A percentile compares a stretch with the other conserved stretches of the same genome.
These are phyloP conservation scores for Capronia coronata DNA, from an alignment of 2,329 filamentous ascomycete species.

Conservation along the genomic window DNA sequence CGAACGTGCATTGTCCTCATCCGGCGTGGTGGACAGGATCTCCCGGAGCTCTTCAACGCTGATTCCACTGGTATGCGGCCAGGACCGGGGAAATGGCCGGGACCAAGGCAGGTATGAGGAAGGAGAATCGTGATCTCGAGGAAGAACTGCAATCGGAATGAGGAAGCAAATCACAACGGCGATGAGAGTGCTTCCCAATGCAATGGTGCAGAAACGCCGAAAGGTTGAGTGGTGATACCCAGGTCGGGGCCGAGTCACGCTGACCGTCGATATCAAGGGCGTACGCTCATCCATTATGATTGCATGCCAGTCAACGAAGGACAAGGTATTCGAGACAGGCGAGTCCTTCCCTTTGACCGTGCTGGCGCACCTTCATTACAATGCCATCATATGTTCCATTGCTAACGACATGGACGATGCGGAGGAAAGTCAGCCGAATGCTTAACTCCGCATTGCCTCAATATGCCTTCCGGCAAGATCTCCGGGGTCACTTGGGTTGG, in stretches of 20 bases:
- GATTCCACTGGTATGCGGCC: conserved; percentile 43
- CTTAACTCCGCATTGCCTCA: too few species aligned
- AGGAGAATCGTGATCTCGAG: conserved; percentile 33
- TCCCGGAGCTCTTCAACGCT: conserved; percentile 50
- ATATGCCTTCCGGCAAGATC: too few species aligned
- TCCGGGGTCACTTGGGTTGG: too few species aligned
- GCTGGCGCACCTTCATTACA: not conserved
- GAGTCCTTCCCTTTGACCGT: not conserved
- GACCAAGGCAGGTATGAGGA: conserved; percentile 39
- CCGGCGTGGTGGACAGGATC: conserved; percentile 50
- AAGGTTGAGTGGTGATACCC: conserved; percentile 38
- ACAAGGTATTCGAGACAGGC: not conserved
- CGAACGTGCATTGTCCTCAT: conserved; percentile 53
- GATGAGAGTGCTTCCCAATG: conserved; percentile 36
- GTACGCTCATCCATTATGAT: conserved; percentile 30
- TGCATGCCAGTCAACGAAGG: not conserved
- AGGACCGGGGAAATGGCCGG: conserved; percentile 36
- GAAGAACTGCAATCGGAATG: conserved; percentile 35
- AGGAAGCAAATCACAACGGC: conserved; percentile 39
- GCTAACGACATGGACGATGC: not conserved
- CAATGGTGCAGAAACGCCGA: conserved; percentile 39
- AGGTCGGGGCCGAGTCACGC: conserved; percentile 35
- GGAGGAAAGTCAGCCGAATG: not conserved
- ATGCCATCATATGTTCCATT: not conserved
- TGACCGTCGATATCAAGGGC: conserved; percentile 38